phyloP scores from a whole-genome alignment of 169 alveolate genomes.

The Plasmodium ovale region DNA sequence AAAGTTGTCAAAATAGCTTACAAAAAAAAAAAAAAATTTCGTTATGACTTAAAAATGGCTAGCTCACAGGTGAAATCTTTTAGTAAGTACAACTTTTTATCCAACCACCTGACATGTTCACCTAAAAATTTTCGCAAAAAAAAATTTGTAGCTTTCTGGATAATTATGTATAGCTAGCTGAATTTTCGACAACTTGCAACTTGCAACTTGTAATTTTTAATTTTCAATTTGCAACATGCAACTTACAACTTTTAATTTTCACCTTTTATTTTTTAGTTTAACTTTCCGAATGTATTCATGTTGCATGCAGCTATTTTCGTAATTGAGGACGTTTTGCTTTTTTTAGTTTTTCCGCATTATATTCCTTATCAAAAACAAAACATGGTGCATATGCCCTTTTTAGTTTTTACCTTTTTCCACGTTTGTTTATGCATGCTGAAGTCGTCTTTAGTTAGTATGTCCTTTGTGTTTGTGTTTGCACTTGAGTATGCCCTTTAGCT shows the following conservation, averaged over 20 bases:
- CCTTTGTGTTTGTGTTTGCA: too few relatives aligned
- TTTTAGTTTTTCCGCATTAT: background rate
- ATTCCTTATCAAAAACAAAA: background rate
- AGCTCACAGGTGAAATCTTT: too few relatives aligned
- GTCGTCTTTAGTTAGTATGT: too few relatives aligned
- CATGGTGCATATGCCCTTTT: constrained; percentile 11
- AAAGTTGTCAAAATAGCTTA: background rate
- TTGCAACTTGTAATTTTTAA: background rate
- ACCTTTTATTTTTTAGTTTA: constrained; percentile 2
- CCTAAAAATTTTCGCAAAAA: background rate
- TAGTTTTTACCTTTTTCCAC: constrained; percentile 6
- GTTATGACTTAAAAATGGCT: too few relatives aligned
- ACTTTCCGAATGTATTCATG: too few relatives aligned
- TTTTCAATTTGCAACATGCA: too few relatives aligned
- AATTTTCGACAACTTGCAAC: background rate
- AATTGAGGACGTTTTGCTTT: too few relatives aligned
- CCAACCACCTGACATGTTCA: background rate
- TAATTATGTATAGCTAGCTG: background rate
- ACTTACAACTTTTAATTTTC: too few relatives aligned
- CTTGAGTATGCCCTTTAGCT: background rate
- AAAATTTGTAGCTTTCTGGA: background rate
- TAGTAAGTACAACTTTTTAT: too few relatives aligned
- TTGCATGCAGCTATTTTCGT: too few relatives aligned
- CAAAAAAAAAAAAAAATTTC: background rate
- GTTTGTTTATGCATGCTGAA: background rate